Conservation (phyloP, 371 early-diverging fungal genomes). For the Rhizopus delemar region DNA sequence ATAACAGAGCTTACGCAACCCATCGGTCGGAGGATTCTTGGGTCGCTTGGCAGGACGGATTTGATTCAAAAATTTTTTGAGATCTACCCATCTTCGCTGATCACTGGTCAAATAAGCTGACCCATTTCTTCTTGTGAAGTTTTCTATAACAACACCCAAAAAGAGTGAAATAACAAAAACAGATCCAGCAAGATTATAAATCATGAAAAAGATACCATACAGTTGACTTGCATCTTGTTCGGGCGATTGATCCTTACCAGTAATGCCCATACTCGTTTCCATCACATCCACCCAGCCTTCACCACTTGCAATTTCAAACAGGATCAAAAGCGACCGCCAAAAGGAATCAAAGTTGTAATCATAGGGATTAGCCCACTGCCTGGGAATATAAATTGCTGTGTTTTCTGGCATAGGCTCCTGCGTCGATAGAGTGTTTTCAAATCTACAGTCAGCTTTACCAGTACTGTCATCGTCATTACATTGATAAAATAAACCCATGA, state of each 20-base stretch:
- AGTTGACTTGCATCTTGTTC: conserved; percentile 54
- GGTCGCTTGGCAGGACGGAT: conserved; percentile 63
- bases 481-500: conserved; percentile 55
- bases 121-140: conserved; percentile 65
- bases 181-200: conserved; percentile 66
- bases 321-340: conserved; percentile 55
- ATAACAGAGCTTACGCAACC: conserved; percentile 49
- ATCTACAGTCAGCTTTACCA: conserved; percentile 43
- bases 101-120: conserved; percentile 67
- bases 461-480: conserved; percentile 56
- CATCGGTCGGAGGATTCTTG: conserved; percentile 35
- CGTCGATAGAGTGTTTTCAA: conserved; percentile 35
- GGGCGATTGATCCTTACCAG: conserved; percentile 51
- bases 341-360: conserved; percentile 73
- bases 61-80: conserved; percentile 63
- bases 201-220: conserved; percentile 65
- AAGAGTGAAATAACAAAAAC: conserved; percentile 68
- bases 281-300: conserved; percentile 76
- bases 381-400: conserved; percentile 49
- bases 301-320: conserved; percentile 69
- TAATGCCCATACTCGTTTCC: conserved; percentile 56
- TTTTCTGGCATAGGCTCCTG: conserved; percentile 42
- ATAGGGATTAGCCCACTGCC: conserved; percentile 67
- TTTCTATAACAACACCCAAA: conserved; percentile 70
- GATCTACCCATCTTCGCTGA: conserved; percentile 72